A percentile compares a stretch with the other conserved stretches of the same genome.
These are phyloP conservation scores for Eruca vesicaria DNA, from an alignment of 441 rosid species.

Conservation along the genomic window DNA sequence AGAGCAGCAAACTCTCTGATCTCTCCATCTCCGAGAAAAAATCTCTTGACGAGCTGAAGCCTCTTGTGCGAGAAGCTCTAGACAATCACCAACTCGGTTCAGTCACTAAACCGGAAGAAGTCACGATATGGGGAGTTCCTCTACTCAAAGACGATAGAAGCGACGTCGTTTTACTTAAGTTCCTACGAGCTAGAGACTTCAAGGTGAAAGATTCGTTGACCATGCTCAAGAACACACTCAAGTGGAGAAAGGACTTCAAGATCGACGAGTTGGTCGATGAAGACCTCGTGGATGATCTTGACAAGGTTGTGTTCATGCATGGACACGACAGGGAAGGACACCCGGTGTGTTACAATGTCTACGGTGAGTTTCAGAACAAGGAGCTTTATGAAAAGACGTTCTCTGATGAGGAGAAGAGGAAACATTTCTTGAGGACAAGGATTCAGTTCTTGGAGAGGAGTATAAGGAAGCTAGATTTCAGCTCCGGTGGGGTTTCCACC, in stretches of 20 bases:
- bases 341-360: conserved; percentile 69
- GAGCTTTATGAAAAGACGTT: conserved; percentile 55
- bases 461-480: conserved; percentile 59
- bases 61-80: conserved; percentile 56
- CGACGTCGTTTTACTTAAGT: conserved; percentile 62
- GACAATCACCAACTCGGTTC: conserved; percentile 46
- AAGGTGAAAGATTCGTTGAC: conserved; percentile 58
- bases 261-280: conserved; percentile 49
- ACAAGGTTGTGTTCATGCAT: conserved; percentile 55
- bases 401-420: conserved; percentile 56
- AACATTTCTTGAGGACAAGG: conserved; percentile 59
- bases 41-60: conserved; percentile 63
- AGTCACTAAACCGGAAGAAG: conserved; percentile 19
- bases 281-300: conserved; percentile 47
- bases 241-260: conserved; percentile 56
- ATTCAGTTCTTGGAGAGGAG: conserved; percentile 65
- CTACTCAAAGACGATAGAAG: conserved; percentile 52
- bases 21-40: conserved; percentile 64
- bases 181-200: conserved; percentile 67
- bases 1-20: conserved; percentile 66
- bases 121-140: conserved; percentile 62
- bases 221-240: conserved; percentile 57
- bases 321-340: conserved; percentile 55
- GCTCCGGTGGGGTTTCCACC: conserved; percentile 51
- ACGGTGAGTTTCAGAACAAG: conserved; percentile 60